Evolutionary conservation across 306 rosid genomes (phyloP), one percentile per base, ranked within the genome.

Genomic region (Cicer chorassanicum): DNA sequence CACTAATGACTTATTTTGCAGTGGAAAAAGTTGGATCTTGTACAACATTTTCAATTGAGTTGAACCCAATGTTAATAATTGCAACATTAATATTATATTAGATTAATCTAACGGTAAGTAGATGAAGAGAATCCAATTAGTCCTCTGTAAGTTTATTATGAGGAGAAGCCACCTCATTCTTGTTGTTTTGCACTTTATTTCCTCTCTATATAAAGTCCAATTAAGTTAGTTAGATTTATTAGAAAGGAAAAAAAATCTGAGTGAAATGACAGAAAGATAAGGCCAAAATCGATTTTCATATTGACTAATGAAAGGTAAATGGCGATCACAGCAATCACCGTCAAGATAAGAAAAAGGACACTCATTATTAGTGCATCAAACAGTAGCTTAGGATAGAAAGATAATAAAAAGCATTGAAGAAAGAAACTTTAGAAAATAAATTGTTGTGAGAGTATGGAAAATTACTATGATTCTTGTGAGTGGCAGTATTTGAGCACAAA

Each of bases 221-320:
- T 60, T 60, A 60, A 65, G 84, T 82, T 72, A 40, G 60, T 56
- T 36, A 78, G 69, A 76, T 81, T 67, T 75, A 85, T 81, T 69
- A 21, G 64, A 55, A 39, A 49, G 56, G 2, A 43, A 6, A 51
- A 45, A 19, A 53, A 44, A 61, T 68, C 71, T 56, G n/a, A 67
- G 36, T 78, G 91, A 90, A 50, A 82, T 78, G 95, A 91, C 95
- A 82, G 83, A 75, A 77, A 83, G 70, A 75, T 75, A 83, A 68
- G 43, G 74, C 87, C 93, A 92, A 86, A 87, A 81, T 74, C 55
- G 44, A 83, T 81, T 87, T 82, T 83, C 86, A 83, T 56, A 81
- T 86, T 85, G 89, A 87, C 88, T 78, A 84, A 84, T 81, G 72
- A 82, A 86, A 84, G 79, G 82, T 74, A 50, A 60, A 34, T 60